Conservation (phyloP, 2,329 filamentous ascomycete genomes). For the Didymella glomerata region DNA sequence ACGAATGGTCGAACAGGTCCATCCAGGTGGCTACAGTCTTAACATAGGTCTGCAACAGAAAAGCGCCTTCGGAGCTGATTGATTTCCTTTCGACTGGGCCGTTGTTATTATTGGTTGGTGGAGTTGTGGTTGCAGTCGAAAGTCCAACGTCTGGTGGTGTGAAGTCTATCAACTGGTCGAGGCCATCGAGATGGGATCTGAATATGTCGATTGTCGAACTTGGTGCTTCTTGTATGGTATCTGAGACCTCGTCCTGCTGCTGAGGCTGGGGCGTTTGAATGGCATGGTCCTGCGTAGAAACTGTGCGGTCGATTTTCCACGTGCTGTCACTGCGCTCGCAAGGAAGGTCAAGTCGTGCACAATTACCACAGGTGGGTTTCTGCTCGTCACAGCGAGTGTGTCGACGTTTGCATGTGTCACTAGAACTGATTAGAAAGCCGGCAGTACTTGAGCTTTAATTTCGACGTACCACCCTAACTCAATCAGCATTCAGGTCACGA, state of each 20-base stretch:
- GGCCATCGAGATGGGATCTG: slow-evolving; percentile 33
- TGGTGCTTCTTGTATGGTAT: slow-evolving; percentile 1
- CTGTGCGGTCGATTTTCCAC: slow-evolving; percentile 17
- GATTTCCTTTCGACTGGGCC: slow-evolving; percentile 20
- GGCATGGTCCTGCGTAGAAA: slow-evolving; percentile 9
- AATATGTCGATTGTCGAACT: slow-evolving; percentile 30
- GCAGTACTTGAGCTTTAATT: background rate
- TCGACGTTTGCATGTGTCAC: slow-evolving; percentile 46
- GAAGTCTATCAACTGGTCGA: slow-evolving; percentile 27
- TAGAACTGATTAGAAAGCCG: slow-evolving; percentile 21
- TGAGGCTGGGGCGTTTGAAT: slow-evolving; percentile 10
- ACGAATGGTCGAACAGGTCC: slow-evolving; percentile 45
- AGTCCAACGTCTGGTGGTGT: slow-evolving; percentile 20
- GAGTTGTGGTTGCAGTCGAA: slow-evolving; percentile 26
- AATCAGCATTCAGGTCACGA: background rate
- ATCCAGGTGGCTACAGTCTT: slow-evolving; percentile 48
- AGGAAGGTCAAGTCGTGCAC: slow-evolving; percentile 39
- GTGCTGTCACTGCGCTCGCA: slow-evolving; percentile 39
- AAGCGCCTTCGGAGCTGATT: slow-evolving; percentile 42
- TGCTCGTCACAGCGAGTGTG: slow-evolving; percentile 48
- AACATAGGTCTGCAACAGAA: slow-evolving; percentile 45
- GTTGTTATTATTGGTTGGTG: slow-evolving; percentile 17
- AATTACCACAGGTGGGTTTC: slow-evolving; percentile 46
- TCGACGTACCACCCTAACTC: slow-evolving; percentile 14
- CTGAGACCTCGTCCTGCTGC: slow-evolving; percentile 25